These are phyloP conservation scores for Dipteronia sinensis DNA, from an alignment of 345 rosid genomes.

Conservation along the genomic window DNA sequence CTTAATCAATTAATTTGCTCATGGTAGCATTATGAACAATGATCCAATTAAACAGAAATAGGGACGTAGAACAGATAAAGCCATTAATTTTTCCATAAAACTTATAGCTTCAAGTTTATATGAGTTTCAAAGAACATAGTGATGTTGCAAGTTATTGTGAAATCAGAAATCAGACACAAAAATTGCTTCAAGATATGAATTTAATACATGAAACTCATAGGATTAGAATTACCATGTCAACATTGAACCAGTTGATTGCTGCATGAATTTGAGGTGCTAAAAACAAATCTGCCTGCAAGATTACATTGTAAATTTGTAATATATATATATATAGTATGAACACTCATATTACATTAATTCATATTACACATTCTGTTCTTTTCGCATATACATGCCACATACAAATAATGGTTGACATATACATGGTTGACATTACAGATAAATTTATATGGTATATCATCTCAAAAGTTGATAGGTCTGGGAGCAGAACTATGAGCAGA, in stretches of 20 bases:
- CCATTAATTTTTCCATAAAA: too few species aligned
- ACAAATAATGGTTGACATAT: too few species aligned
- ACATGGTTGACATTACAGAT: not conserved
- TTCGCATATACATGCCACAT: too few species aligned
- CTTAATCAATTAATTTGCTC: too few species aligned
- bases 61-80: too few species aligned
- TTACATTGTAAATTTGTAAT: not conserved
- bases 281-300: conserved; percentile 81
- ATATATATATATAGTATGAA: not conserved
- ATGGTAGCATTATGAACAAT: too few species aligned
- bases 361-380: not conserved
- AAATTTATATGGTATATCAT: not conserved
- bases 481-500: not conserved
- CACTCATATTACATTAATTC: not conserved
- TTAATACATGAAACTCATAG: not conserved
- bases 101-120: too few species aligned
- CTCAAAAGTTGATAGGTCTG: not conserved
- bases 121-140: too few species aligned
- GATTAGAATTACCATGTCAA: conserved; percentile 65
- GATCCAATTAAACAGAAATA: too few species aligned
- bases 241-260: conserved; percentile 52
- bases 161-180: not conserved
- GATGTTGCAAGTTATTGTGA: too few species aligned
- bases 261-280: conserved; percentile 67
- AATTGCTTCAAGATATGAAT: not conserved